Evolutionary conservation across 2,329 filamentous ascomycete species (phyloP), one percentile per base, ranked within the genome.

Genomic region (Talaromyces albobiverticillius): DNA sequence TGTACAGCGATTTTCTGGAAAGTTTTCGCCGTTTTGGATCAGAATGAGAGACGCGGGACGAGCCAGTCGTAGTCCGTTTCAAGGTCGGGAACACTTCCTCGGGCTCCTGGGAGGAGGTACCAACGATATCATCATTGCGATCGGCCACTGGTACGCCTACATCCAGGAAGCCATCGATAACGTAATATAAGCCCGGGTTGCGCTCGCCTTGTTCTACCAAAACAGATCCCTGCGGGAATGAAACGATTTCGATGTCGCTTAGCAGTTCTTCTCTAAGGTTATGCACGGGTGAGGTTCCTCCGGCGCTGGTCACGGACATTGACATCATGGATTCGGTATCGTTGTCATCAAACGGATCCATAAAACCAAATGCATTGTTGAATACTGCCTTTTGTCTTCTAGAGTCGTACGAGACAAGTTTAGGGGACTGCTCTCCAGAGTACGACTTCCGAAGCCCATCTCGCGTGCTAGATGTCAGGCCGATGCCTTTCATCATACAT

Each of bases 161-260:
- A 64, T 99, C 94, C 32, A 99, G 76, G 64, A 99, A 99, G 0
- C 94, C 94, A 68, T 99, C 94, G 47, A 99, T 88, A 3, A 99
- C 93, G 71, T 99, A 99, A 74, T 99, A 99, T 0, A 99, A 71
- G 0, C 94, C 94, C 0, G 94, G 94, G 62, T 95, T 96, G n/a
- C 94, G 83, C 69, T 99, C 94, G 9, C 94, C 93, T 73, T 97
- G 92, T 66, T 99, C 94, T 0, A 99, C 92, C 14, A 99, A 80
- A 0, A 99, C 88, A 1, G 94, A 93, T 2, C 89, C 92, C 69
- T 97, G 90, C 0, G 92, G 93, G 61, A 99, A 99, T 74, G 89
- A 97, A 5, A 99, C 94, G 60, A 99, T 96, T 67, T 99, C 94
- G 2, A 97, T 84, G 51, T 99, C 94, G 58, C 95, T 87, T 59